Conservation (phyloP, 192 early-diverging fungal species). For the Rhizophagus clarus region DNA sequence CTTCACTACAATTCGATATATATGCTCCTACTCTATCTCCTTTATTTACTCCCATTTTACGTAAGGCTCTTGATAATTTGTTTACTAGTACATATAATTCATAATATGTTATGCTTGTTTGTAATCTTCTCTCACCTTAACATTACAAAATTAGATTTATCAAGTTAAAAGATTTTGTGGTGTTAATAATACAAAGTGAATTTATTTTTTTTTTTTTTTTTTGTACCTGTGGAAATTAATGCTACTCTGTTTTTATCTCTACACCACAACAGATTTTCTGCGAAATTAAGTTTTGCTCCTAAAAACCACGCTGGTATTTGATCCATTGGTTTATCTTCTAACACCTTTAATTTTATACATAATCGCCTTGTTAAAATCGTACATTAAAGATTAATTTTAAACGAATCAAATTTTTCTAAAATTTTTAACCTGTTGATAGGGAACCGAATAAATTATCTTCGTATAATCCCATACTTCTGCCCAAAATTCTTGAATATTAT, state of each 20-base stretch:
- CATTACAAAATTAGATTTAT: neutral
- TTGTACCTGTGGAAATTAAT: constrained; percentile 56
- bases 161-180: neutral
- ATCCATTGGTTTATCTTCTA: constrained; percentile 76
- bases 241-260: constrained; percentile 51
- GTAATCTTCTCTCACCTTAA: constrained; percentile 48
- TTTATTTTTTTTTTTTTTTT: no score
- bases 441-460: constrained; percentile 52
- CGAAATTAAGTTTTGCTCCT: constrained; percentile 85
- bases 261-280: constrained; percentile 81
- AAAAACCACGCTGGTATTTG: constrained; percentile 89
- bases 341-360: constrained; percentile 43
- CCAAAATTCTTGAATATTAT: constrained; percentile 83
- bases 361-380: neutral
- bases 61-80: constrained; percentile 72
- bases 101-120: constrained; percentile 60
- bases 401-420: neutral
- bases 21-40: constrained; percentile 91
- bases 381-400: neutral
- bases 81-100: constrained; percentile 74
- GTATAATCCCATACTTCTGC: constrained; percentile 81
- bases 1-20: constrained; percentile 84
- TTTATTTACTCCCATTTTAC: constrained; percentile 62
- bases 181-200: constrained; percentile 8
- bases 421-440: constrained; percentile 29